Evolutionary conservation across 352 stramenopile species (phyloP), one percentile per base, ranked within the genome.

Genomic region (Phytopythium kandeliae): DNA sequence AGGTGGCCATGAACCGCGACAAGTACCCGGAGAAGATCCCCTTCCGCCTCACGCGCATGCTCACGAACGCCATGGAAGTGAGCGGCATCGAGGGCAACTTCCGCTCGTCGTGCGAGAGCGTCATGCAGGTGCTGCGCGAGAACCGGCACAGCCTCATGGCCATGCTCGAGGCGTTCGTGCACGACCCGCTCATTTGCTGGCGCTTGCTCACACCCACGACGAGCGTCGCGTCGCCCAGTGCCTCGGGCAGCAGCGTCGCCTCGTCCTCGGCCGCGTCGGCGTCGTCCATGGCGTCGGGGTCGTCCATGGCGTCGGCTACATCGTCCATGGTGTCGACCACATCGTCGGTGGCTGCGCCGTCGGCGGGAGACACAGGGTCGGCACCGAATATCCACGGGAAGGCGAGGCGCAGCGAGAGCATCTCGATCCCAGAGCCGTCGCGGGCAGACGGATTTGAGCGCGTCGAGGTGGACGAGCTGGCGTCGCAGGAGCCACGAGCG

Each of bases 111-210:
- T 99, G 96, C 46, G 97, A 99, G 67, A 80, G 85, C 45, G 97
- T 98, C 4, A 99, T 99, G 97, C 67, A 79, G 34, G 95, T 99
- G 13, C 68, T 99, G 45, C 82, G 97, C 35, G 89, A 98, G 60
- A 99, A 99, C 66, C 76, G 94, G 30, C 96, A 99, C 69, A 98
- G 87, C 55, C 65, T 99, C 16, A 97, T 99, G 71, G 93, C 97
- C 11, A 99, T 99, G 96, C 83, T 99, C 1, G 97, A 99, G 75
- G 97, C 97, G 12, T 99, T 99, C 75, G 96, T 99, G 24, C 96
- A 99, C 66, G 97, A 99, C 69, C 97, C 97, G 30, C 72, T 99
- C 3, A 99, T 99, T 51, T 97, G 89, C 45, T 99, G 96, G 96
- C 90, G 96, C 58, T 69, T 99, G 38, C 62, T 98, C 10, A 69